Evolutionary conservation across 345 rosid genomes (phyloP).

Genomic region (Leavenworthia alabamica): DNA sequence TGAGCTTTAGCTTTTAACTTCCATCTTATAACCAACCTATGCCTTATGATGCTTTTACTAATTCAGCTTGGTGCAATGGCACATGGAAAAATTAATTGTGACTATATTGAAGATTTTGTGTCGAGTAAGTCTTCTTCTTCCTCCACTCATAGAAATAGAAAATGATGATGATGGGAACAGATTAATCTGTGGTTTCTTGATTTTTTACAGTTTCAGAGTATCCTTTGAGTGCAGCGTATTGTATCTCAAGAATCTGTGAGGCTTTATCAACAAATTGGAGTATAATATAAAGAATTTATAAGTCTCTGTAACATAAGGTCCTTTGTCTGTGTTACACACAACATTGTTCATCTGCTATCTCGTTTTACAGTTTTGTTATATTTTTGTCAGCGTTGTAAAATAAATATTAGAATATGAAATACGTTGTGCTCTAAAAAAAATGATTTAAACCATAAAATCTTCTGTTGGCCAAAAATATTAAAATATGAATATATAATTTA

Average conservation of each 20-base stretch:
- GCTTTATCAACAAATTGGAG: conserved; percentile 50
- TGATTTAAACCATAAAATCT: too few species aligned
- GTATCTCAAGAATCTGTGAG: conserved; percentile 71
- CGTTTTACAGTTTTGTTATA: neutral
- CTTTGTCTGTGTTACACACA: too few species aligned
- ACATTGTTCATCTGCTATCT: too few species aligned
- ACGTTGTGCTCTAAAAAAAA: too few species aligned
- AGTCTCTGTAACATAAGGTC: too few species aligned
- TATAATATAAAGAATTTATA: conserved; percentile 23
- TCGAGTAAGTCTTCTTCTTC: conserved; percentile 46
- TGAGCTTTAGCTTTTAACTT: neutral
- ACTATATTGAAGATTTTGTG: conserved; percentile 56
- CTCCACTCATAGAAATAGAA: neutral
- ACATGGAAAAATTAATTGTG: conserved; percentile 61
- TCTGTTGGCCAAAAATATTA: too few species aligned
- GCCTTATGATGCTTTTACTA: neutral
- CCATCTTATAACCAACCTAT: neutral
- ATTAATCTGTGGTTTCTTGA: neutral
- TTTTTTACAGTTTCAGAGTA: conserved; percentile 70
- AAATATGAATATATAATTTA: too few species aligned
- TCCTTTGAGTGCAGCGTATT: conserved; percentile 80
- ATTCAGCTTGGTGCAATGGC: conserved; percentile 87
- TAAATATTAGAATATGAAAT: too few species aligned
- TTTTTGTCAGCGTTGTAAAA: too few species aligned
- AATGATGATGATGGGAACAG: neutral